These are phyloP conservation scores for Candida andamanensis DNA, from an alignment of 805 yeast genomes.

Conservation along the genomic window DNA sequence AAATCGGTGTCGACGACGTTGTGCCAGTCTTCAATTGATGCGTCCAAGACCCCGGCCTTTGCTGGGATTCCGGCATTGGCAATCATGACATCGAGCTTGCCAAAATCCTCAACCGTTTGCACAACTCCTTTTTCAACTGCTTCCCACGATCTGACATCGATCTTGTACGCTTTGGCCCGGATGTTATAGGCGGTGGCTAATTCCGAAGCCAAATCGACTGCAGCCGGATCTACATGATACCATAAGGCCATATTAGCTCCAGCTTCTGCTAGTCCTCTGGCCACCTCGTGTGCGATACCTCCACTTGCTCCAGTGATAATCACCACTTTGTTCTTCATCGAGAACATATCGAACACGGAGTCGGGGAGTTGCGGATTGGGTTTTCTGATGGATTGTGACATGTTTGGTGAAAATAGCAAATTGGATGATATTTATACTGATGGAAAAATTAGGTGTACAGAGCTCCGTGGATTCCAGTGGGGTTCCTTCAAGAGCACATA, in stretches of 20 bases:
- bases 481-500: too few species aligned
- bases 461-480: too few species aligned
- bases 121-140: conserved; percentile 30
- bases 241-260: conserved; percentile 37
- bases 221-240: conserved; percentile 21
- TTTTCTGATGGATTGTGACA: conserved; percentile 11
- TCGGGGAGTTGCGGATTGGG: conserved; percentile 23
- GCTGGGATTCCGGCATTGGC: conserved; percentile 46
- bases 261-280: conserved; percentile 35
- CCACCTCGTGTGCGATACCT: conserved; percentile 32
- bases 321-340: conserved; percentile 27
- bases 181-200: conserved; percentile 17
- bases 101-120: conserved; percentile 28
- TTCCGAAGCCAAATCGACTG: conserved; percentile 20
- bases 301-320: conserved; percentile 34
- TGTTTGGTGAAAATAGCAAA: background rate
- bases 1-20: conserved; percentile 69
- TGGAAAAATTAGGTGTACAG: too few species aligned
- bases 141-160: conserved; percentile 34
- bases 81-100: conserved; percentile 37
- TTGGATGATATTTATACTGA: background rate
- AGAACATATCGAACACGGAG: conserved; percentile 26
- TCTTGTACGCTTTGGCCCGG: conserved; percentile 24
- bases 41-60: conserved; percentile 36
- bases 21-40: conserved; percentile 59